Conservation (phyloP, 352 stramenopile genomes). For the Phytophthora meadii region DNA sequence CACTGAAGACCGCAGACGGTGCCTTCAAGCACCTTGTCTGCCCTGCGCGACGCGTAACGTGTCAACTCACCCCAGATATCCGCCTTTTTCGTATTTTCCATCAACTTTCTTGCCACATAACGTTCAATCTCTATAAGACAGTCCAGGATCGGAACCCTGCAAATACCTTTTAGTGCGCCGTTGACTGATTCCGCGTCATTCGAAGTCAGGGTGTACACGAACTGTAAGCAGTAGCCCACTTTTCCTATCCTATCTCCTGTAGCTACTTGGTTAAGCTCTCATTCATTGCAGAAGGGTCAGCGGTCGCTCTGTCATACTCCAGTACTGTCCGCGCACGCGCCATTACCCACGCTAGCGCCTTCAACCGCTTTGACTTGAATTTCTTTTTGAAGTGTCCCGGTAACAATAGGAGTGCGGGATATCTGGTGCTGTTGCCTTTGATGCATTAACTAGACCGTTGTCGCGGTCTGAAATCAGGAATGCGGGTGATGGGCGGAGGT, state of each 20-base stretch:
- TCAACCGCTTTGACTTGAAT: slow-evolving; percentile 10
- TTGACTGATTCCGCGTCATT: slow-evolving; percentile 1
- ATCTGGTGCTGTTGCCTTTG: slow-evolving; percentile 4
- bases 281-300: slow-evolving; percentile 2
- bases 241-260: neutral
- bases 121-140: slow-evolving; percentile 11
- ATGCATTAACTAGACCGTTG: slow-evolving; percentile 1
- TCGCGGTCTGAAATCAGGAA: slow-evolving; percentile 4
- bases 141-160: slow-evolving; percentile 7
- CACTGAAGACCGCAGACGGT: neutral
- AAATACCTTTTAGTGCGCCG: slow-evolving; percentile 4
- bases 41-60: neutral
- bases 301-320: neutral
- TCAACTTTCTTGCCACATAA: slow-evolving; percentile 8
- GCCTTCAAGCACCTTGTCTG: neutral
- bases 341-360: neutral
- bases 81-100: neutral
- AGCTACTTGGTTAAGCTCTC: neutral
- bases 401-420: neutral
- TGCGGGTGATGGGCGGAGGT: neutral
- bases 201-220: slow-evolving; percentile 1
- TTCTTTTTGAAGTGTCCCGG: slow-evolving; percentile 3
- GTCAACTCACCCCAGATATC: neutral
- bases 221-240: slow-evolving; percentile 1
- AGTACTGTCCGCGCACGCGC: no score